Base-by-base conservation (phyloP, 495 filamentous ascomycete genomes). In the Aspergillus incahuasiensis region DNA sequence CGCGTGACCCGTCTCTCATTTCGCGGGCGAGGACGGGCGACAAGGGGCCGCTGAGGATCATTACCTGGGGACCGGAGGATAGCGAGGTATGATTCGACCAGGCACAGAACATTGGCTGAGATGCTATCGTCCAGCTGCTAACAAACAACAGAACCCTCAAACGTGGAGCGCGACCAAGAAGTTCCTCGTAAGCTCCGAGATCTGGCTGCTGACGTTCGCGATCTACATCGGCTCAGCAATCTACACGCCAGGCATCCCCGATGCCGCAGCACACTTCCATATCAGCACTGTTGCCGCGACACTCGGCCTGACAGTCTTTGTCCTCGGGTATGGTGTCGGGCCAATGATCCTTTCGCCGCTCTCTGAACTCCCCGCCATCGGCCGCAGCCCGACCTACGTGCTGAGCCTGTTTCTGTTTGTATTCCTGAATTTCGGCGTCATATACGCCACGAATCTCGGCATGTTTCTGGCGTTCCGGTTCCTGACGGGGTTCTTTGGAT, bases 381-480 rank as follows among this genome's bases (percentile, higher is more conserved):
- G 80, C 2, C 68, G 80, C 6, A 79, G 66, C 25, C 76, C 76
- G 1, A 66, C 75, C 47, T 83, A 82, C 56, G 66, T 78, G 6
- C 21, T 60, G 5, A 79, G 77, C 1, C 66, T 80, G 2, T 38
- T 72, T 24, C 51, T 81, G 19, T 82, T 84, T 58, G 76, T 82
- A 32, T 71, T 81, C 52, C 67, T 84, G 59, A 72, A 79, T 30
- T 68, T 79, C 25, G 73, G 68, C 1, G 74, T 75, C 22, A 72
- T 74, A 0, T 64, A 74, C 1, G 74, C 77, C 6, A 67, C 63
- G 0, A 81, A 81, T 61, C 75, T 82, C 47, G 76, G 70, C 47
- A 79, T 77, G 67, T 64, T 82, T 2, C 63, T 82, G 0, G 78
- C 75, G 6, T 79, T 82, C 53, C 78, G 80, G 5, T 82, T 82